These are phyloP conservation scores for Tubosaeta brunneosetosa DNA, from an alignment of 768 basidiomycete genomes.

Conservation along the genomic window DNA sequence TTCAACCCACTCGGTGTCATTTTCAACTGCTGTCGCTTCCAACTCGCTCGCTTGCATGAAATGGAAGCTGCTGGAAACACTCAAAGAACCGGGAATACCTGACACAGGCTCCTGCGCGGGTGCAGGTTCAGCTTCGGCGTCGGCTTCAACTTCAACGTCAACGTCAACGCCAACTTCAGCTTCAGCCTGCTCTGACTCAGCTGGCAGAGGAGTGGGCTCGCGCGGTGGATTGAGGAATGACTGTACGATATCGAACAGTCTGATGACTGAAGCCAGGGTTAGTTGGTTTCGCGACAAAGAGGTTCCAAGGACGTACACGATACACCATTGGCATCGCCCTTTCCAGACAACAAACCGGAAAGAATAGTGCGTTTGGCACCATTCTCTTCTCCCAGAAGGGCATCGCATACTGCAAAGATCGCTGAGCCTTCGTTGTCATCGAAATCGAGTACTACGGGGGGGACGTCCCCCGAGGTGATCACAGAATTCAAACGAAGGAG, in stretches of 20 bases:
- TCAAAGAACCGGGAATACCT: conserved; percentile 37
- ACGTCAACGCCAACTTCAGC: conserved; percentile 26
- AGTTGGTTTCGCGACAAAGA: conserved; percentile 3
- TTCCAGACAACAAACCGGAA: conserved; percentile 50
- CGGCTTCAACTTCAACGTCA: conserved; percentile 20
- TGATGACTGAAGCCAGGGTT: conserved; percentile 44
- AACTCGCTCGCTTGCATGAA: conserved; percentile 84
- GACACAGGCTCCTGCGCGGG: conserved; percentile 31
- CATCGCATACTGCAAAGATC: conserved; percentile 48
- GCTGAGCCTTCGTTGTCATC: conserved; percentile 51
- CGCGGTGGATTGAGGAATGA: conserved; percentile 48
- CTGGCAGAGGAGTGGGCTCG: conserved; percentile 31
- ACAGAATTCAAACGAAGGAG: conserved; percentile 56
- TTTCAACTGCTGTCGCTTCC: conserved; percentile 50
- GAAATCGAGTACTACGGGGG: conserved; percentile 39
- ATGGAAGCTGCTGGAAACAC: conserved; percentile 56
- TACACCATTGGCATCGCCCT: conserved; percentile 59
- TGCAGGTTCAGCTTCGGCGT: conserved; percentile 28
- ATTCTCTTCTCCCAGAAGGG: conserved; percentile 52
- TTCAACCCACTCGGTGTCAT: conserved; percentile 55
- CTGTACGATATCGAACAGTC: conserved; percentile 54
- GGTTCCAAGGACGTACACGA: conserved; percentile 45
- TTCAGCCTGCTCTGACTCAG: conserved; percentile 23
- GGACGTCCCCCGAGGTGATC: conserved; percentile 42
- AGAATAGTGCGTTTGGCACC: conserved; percentile 49